Conservation (phyloP, 1,139 yeast genomes). For the Candida glucosophila region DNA sequence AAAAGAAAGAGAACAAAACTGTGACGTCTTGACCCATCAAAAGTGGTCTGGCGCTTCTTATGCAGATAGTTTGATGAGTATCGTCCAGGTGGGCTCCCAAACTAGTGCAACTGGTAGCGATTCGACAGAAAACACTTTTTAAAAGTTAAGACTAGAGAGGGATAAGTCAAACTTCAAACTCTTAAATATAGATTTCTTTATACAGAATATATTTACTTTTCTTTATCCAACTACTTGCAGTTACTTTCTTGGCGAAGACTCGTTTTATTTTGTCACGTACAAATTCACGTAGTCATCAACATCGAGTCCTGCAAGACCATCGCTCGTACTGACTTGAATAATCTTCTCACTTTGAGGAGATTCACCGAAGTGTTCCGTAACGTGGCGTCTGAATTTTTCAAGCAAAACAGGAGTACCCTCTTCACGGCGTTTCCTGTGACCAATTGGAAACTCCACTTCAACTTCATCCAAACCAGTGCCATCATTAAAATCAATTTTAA, state of each 20-base stretch:
- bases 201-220: too few species aligned
- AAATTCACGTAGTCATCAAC: slow-evolving; percentile 42
- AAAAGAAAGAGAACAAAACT: slow-evolving; percentile 32
- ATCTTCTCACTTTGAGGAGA: slow-evolving; percentile 24
- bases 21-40: slow-evolving; percentile 51
- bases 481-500: slow-evolving; percentile 41
- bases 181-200: too few species aligned
- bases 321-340: slow-evolving; percentile 20
- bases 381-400: slow-evolving; percentile 41
- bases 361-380: slow-evolving; percentile 32
- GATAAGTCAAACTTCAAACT: too few species aligned
- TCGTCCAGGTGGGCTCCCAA: slow-evolving; percentile 13
- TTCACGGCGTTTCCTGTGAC: slow-evolving; percentile 47
- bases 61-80: slow-evolving; percentile 32
- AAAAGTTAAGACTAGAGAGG: not conserved
- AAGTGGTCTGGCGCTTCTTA: slow-evolving; percentile 55
- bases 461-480: slow-evolving; percentile 45
- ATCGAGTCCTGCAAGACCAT: slow-evolving; percentile 30
- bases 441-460: slow-evolving; percentile 45
- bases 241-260: not conserved
- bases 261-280: slow-evolving; percentile 8
- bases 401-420: slow-evolving; percentile 50
- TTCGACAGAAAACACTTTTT: slow-evolving; percentile 30
- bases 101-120: slow-evolving; percentile 39
- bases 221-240: too few species aligned